These are phyloP conservation scores for Solanum tacnaense DNA, from an alignment of 257 asterid species.

Conservation along the genomic window DNA sequence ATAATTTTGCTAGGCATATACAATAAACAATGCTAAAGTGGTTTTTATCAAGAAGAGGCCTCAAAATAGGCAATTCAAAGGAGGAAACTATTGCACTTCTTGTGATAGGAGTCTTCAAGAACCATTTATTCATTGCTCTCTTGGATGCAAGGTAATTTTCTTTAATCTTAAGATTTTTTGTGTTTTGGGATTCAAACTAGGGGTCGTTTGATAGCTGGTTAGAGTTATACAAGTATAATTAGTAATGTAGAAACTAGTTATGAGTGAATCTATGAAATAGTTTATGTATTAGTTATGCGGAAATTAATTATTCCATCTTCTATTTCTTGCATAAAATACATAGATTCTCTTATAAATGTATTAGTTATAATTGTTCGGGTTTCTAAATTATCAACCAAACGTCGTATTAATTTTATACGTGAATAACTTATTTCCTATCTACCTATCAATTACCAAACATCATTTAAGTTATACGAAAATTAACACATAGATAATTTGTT, in stretches of 20 bases:
- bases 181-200: background rate
- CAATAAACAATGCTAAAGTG: slow-evolving; percentile 84
- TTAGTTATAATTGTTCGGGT: background rate
- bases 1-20: slow-evolving; percentile 50
- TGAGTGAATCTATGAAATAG: background rate
- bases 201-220: background rate
- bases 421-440: too few relatives aligned
- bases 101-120: slow-evolving; percentile 91
- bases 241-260: background rate
- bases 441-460: background rate
- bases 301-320: background rate
- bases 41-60: slow-evolving; percentile 87
- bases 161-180: background rate
- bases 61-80: slow-evolving; percentile 91
- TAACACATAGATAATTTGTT: background rate
- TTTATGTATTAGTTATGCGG: too few relatives aligned
- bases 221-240: background rate
- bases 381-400: background rate
- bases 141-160: slow-evolving; percentile 76
- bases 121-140: slow-evolving; percentile 85
- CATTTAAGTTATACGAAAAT: background rate
- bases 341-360: background rate
- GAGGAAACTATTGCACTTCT: slow-evolving; percentile 88
- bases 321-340: background rate
- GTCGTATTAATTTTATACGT: too few relatives aligned